Evolutionary conservation across 106 monocot genomes (phyloP).

Genomic region (Chionographis japonica): DNA sequence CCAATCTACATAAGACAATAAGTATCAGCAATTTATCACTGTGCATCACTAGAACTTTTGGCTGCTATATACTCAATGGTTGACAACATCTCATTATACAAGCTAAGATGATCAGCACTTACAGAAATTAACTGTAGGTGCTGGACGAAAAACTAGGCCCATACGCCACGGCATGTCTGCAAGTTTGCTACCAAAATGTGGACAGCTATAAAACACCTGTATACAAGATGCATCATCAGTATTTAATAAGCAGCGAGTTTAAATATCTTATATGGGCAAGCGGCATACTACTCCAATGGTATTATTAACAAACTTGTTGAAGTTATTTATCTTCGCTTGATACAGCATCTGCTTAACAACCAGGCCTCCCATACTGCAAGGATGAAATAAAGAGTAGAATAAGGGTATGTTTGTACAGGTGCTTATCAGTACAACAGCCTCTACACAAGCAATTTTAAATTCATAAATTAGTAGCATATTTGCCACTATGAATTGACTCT

Average conservation of each 20-base stretch:
- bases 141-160: constrained; percentile 95
- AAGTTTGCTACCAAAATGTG: constrained; percentile 99
- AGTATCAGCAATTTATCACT: background rate
- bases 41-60: no score
- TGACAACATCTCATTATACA: background rate
- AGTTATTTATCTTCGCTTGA: constrained; percentile 74
- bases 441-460: background rate
- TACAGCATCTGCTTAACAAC: constrained; percentile 94
- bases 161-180: constrained; percentile 99
- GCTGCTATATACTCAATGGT: no score
- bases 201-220: constrained; percentile 97
- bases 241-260: background rate
- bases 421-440: background rate
- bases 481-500: no score
- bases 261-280: background rate
- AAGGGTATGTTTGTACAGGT: background rate
- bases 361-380: constrained; percentile 94
- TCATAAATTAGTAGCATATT: background rate
- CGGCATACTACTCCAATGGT: constrained; percentile 77
- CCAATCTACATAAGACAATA: constrained; percentile 50
- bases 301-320: constrained; percentile 67
- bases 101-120: no score
- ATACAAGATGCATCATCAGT: constrained; percentile 13
- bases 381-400: background rate
- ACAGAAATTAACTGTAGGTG: constrained; percentile 67